Evolutionary conservation across 257 asterid species (phyloP), one percentile per base, ranked within the genome.

Genomic region (Lavandula angustifolia): DNA sequence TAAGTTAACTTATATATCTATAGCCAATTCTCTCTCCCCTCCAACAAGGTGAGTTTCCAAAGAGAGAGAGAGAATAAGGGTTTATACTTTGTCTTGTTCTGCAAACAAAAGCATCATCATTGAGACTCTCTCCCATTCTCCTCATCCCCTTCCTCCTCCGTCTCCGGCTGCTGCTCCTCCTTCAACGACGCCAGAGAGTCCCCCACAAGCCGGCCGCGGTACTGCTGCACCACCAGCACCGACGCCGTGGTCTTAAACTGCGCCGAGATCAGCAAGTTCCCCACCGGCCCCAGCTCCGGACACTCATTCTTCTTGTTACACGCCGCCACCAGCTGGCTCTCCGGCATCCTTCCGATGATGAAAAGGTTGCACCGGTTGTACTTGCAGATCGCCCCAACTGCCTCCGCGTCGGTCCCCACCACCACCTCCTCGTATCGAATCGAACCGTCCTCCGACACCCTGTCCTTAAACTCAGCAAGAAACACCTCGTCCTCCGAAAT

Each of bases 141-240:
- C 27, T 22, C 27, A 22, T 38, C 43, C 43, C 9, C 10, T 9
- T 38, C 43, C 43, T 9, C 43, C 43, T 38, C 43, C 2, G 43
- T 38, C 9, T 38, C 43, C 43, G 43, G 6, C 43, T 4, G 10
- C 7, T 38, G 9, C 43, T 9, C 43, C 9, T 38, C 43, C 9
- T 38, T 38, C 43, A 38, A 6, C 9, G 43, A 38, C 9, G 43
- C 43, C 60, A 80, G 64, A 10, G 86, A 72, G 37, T 40, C 58
- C 12, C 64, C 64, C 3, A 74, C 22, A 14, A 77, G 57, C 66
- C 61, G 48, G n/a, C 38, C 54, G 2, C 75, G 64, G 41, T 78
- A 76, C 64, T 80, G 88, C 71, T 85, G 92, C 74, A 85, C 87
- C 48, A 85, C 83, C 72, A 85, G 27, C 16, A 82, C 82, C 0